These are phyloP conservation scores for Leccinum laetum DNA, from an alignment of 1,284 basidiomycete species.

Conservation along the genomic window DNA sequence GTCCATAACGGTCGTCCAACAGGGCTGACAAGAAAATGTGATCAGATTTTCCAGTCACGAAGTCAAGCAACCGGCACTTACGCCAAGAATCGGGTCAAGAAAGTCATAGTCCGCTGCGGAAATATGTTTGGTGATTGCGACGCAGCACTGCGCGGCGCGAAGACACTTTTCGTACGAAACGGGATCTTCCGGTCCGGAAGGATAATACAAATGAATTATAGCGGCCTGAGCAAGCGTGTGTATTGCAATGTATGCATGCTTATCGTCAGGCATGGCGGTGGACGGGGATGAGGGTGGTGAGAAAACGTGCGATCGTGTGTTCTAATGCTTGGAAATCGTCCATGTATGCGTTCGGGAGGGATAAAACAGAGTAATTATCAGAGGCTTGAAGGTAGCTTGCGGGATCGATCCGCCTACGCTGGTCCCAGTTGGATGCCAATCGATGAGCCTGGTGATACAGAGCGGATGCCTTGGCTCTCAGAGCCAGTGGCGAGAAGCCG, in stretches of 20 bases:
- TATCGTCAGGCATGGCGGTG: constrained; percentile 59
- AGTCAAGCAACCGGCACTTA: constrained; percentile 37
- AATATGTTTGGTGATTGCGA: constrained; percentile 59
- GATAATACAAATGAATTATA: constrained; percentile 65
- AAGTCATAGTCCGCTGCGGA: constrained; percentile 63
- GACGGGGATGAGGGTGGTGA: constrained; percentile 59
- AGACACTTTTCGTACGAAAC: constrained; percentile 65
- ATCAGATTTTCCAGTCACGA: constrained; percentile 11
- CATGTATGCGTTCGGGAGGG: constrained; percentile 45
- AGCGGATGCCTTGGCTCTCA: constrained; percentile 74
- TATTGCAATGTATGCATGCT: constrained; percentile 54
- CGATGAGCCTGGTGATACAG: constrained; percentile 67
- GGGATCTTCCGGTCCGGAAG: constrained; percentile 58
- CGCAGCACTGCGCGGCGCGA: constrained; percentile 56
- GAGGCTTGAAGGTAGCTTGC: constrained; percentile 13
- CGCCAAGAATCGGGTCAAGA: constrained; percentile 73
- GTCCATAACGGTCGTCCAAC: constrained; percentile 69
- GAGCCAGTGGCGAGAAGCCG: constrained; percentile 60
- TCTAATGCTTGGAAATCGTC: constrained; percentile 64
- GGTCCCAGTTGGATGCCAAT: constrained; percentile 58
- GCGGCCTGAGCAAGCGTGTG: constrained; percentile 70
- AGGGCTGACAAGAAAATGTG: constrained; percentile 45
- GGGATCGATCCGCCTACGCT: constrained; percentile 43
- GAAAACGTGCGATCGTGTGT: constrained; percentile 59
- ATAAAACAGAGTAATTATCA: constrained; percentile 35